Percentiles rank a stretch among this genome's conserved stretches.
Evolutionary conservation across 1,284 basidiomycete genomes (phyloP).

Genomic region (Malassezia furfur): DNA sequence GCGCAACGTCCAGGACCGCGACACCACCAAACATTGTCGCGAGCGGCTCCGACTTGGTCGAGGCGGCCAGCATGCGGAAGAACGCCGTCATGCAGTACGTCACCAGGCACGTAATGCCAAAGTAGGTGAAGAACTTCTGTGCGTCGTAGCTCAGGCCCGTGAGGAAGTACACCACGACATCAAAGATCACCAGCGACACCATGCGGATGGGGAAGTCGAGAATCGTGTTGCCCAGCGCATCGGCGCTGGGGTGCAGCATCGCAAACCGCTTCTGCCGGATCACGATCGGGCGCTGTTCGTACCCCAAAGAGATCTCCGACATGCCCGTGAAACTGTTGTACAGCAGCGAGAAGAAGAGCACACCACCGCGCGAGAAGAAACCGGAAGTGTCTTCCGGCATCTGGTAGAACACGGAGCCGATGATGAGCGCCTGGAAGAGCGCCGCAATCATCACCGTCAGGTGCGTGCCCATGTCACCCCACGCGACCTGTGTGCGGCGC

Average conservation of each 20-base stretch:
- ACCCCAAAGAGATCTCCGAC: conserved; percentile 60
- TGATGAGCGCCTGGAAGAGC: conserved; percentile 56
- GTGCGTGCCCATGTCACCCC: conserved; percentile 54
- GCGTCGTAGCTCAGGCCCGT: conserved; percentile 54
- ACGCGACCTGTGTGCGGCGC: conserved; percentile 57
- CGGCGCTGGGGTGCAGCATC: conserved; percentile 49
- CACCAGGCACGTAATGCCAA: conserved; percentile 26
- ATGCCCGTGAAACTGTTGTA: conserved; percentile 42
- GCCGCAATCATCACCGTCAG: conserved; percentile 30
- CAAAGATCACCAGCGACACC: conserved; percentile 53
- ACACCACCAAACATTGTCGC: conserved; percentile 53
- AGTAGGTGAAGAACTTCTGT: conserved; percentile 47
- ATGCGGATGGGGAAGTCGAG: conserved; percentile 63
- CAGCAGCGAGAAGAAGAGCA: conserved; percentile 36
- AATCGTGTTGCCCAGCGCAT: conserved; percentile 59
- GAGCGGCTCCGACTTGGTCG: conserved; percentile 25
- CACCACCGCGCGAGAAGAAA: conserved; percentile 34
- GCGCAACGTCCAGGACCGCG: conserved; percentile 56
- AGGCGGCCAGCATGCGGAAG: conserved; percentile 52
- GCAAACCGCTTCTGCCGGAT: conserved; percentile 54
- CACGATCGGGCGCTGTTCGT: conserved; percentile 62
- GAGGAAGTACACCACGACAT: conserved; percentile 60
- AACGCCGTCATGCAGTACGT: conserved; percentile 47
- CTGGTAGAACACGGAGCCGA: conserved; percentile 65
- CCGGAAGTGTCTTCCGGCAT: conserved; percentile 29